phyloP scores from a whole-genome alignment of 495 filamentous ascomycete species.

The Umbilicaria muhlenbergii region DNA sequence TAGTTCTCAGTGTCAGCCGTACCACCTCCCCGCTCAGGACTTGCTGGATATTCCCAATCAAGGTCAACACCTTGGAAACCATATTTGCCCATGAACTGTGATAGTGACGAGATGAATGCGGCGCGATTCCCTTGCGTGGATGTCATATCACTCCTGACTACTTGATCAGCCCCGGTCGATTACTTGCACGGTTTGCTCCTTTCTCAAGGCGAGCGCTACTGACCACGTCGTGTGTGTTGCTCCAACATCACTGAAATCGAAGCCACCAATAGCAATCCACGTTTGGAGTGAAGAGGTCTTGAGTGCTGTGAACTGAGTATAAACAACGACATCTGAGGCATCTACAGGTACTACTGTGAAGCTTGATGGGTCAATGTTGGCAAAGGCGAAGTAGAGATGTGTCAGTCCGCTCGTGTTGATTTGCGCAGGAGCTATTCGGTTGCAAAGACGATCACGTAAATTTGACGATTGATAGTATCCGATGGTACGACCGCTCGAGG shows the following conservation, averaged over 20 bases:
- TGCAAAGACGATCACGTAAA: conserved; percentile 1
- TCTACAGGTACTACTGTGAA: conserved; percentile 15
- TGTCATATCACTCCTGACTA: conserved; percentile 20
- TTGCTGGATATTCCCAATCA: conserved; percentile 41
- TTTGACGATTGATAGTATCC: conserved; percentile 6
- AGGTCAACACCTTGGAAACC: conserved; percentile 41
- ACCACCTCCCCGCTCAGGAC: conserved; percentile 22
- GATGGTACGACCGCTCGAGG: conserved; percentile 1
- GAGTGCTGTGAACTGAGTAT: conserved; percentile 20
- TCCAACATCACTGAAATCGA: conserved; percentile 18
- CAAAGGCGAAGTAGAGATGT: conserved; percentile 11
- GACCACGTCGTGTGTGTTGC: conserved; percentile 12
- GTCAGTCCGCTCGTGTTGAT: not conserved
- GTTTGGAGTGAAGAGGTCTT: conserved; percentile 18
- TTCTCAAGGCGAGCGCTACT: too few relatives aligned
- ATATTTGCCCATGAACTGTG: conserved; percentile 27
- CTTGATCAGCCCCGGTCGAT: too few relatives aligned
- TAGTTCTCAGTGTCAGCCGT: conserved; percentile 26
- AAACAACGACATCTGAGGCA: conserved; percentile 8
- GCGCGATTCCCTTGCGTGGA: conserved; percentile 15
- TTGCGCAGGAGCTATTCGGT: conserved; percentile 2
- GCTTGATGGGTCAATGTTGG: conserved; percentile 16
- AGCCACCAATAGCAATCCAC: conserved; percentile 31
- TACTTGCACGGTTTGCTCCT: too few relatives aligned
- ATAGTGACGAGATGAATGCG: conserved; percentile 26